phyloP scores from a whole-genome alignment of 805 yeast species.

The Vanderwaltozyma tropicalis region DNA sequence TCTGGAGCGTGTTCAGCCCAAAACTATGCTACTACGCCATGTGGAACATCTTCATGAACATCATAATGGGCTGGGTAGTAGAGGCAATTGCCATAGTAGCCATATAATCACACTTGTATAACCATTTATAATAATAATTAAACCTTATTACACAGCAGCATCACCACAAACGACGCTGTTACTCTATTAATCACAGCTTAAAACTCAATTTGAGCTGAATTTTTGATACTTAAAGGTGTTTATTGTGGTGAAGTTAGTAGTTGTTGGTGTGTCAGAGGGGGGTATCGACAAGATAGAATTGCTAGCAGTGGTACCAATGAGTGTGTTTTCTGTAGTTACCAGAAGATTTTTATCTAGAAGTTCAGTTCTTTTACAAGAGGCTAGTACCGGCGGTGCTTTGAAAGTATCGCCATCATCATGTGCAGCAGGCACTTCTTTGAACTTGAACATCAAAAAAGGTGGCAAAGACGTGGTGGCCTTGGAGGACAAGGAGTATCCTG shows the following conservation, averaged over 20 bases:
- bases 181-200: too few relatives aligned
- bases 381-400: background rate
- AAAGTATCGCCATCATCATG: too few relatives aligned
- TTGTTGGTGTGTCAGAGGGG: too few relatives aligned
- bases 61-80: conserved; percentile 31
- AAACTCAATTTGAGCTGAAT: too few relatives aligned
- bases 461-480: conserved; percentile 86
- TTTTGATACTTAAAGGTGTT: too few relatives aligned
- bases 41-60: conserved; percentile 52
- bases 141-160: too few relatives aligned
- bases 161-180: too few relatives aligned
- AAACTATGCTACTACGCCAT: conserved; percentile 69
- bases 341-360: conserved; percentile 4
- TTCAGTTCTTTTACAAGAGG: conserved; percentile 3
- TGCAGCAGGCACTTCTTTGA: conserved; percentile 61
- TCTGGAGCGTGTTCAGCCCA: conserved; percentile 98
- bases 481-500: conserved; percentile 84
- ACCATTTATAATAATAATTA: too few relatives aligned
- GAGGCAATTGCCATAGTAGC: conserved; percentile 4
- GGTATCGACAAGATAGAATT: too few relatives aligned
- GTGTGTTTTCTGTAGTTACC: background rate
- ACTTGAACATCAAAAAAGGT: conserved; percentile 60
- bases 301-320: too few relatives aligned
- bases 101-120: background rate
- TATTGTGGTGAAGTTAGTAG: too few relatives aligned